Evolutionary conservation across 1,284 basidiomycete species (phyloP).

Genomic region (Fomitopsis schrenkii): DNA sequence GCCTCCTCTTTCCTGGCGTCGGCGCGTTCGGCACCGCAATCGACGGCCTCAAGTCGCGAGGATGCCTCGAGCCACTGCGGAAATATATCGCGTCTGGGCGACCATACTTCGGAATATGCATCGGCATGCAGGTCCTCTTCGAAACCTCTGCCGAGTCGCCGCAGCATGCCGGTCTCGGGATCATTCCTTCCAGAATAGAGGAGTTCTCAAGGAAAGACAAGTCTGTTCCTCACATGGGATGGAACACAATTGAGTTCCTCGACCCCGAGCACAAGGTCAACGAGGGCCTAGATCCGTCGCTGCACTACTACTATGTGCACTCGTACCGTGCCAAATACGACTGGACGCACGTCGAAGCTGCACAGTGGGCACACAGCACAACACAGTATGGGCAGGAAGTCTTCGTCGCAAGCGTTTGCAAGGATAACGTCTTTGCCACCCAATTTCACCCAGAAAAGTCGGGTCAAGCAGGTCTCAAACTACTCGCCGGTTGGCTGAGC

Average conservation of each 20-base stretch:
- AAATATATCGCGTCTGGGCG: slow-evolving; percentile 85
- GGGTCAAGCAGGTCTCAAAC: slow-evolving; percentile 82
- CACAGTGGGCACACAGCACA: slow-evolving; percentile 79
- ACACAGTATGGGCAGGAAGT: slow-evolving; percentile 93
- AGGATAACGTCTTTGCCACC: slow-evolving; percentile 87
- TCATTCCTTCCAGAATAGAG: slow-evolving; percentile 69
- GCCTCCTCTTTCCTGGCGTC: slow-evolving; percentile 97
- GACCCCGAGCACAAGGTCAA: slow-evolving; percentile 37
- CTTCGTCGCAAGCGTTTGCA: slow-evolving; percentile 86
- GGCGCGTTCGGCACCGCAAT: slow-evolving; percentile 93
- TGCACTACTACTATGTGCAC: slow-evolving; percentile 96
- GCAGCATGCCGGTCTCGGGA: slow-evolving; percentile 57
- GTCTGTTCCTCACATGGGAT: slow-evolving; percentile 97
- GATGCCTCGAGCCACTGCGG: slow-evolving; percentile 78
- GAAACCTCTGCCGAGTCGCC: slow-evolving; percentile 77
- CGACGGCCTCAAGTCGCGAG: slow-evolving; percentile 68
- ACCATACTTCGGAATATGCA: slow-evolving; percentile 98
- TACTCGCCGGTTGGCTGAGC: slow-evolving; percentile 84
- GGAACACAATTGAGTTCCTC: slow-evolving; percentile 76
- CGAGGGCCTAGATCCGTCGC: slow-evolving; percentile 42
- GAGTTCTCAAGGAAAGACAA: slow-evolving; percentile 71
- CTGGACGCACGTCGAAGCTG: slow-evolving; percentile 48
- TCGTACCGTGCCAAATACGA: slow-evolving; percentile 85
- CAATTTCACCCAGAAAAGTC: slow-evolving; percentile 99
- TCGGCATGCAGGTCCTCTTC: slow-evolving; percentile 97